A percentile compares a stretch with the other conserved stretches of the same genome.
phyloP scores from a whole-genome alignment of 2,329 filamentous ascomycete species.

The Ophiosphaerella korrae region DNA sequence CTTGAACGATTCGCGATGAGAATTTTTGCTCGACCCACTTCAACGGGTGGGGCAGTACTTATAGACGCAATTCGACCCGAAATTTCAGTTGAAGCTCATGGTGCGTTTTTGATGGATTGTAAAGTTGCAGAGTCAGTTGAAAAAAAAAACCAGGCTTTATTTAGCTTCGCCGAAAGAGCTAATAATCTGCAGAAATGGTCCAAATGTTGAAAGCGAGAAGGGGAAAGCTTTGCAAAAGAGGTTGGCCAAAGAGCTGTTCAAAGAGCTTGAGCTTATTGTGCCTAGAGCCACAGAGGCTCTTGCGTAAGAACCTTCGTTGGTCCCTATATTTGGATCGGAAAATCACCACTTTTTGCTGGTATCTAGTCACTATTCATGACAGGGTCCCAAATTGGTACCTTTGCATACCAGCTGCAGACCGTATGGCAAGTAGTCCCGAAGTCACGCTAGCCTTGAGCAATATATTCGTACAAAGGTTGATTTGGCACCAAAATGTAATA shows the following conservation, averaged over 20 bases:
- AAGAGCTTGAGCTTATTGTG: constrained; percentile 19
- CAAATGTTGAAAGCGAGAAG: constrained; percentile 13
- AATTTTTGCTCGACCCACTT: too few relatives aligned
- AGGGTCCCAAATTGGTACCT: too few relatives aligned
- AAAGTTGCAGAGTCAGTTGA: constrained; percentile 14
- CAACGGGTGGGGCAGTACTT: too few relatives aligned
- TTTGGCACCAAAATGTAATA: too few relatives aligned
- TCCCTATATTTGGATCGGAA: too few relatives aligned
- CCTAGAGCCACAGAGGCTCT: constrained; percentile 1
- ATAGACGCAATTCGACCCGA: constrained; percentile 22
- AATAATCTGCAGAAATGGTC: constrained; percentile 9
- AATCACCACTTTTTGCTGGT: too few relatives aligned
- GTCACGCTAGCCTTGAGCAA: too few relatives aligned
- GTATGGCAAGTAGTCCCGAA: too few relatives aligned
- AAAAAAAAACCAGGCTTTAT: background rate
- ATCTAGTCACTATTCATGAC: too few relatives aligned
- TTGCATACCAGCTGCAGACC: too few relatives aligned
- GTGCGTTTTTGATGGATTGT: constrained; percentile 26
- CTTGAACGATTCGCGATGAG: background rate
- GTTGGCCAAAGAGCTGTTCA: constrained; percentile 19
- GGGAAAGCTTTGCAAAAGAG: constrained; percentile 12
- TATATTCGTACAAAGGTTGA: too few relatives aligned
- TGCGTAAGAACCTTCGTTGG: too few relatives aligned
- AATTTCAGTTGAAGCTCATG: constrained; percentile 22
- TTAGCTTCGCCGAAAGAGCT: background rate